A percentile compares a stretch with the other conserved stretches of the same genome.
phyloP scores from a whole-genome alignment of 2,329 filamentous ascomycete species.

The Xylariaceae sp. region DNA sequence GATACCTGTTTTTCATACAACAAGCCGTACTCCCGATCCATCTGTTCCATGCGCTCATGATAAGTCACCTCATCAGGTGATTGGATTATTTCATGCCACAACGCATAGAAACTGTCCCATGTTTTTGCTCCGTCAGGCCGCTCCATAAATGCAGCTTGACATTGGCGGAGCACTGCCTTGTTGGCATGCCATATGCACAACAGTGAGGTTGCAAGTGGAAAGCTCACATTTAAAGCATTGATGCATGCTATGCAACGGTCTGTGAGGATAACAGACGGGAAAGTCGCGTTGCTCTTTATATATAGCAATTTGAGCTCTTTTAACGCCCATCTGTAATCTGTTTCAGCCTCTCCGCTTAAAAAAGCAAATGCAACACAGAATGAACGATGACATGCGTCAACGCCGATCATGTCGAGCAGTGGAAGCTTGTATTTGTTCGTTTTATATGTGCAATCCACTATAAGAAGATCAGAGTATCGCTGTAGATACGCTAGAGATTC shows the following conservation, averaged over 20 bases:
- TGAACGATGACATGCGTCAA: neutral
- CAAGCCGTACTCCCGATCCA: too few relatives aligned
- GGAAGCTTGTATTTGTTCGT: neutral
- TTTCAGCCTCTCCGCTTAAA: neutral
- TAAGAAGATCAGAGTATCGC: neutral
- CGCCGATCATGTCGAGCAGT: neutral
- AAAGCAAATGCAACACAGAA: neutral
- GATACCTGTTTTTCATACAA: too few relatives aligned
- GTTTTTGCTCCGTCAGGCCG: neutral
- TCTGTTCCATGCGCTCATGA: too few relatives aligned
- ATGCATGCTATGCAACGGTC: neutral
- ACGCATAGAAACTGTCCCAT: neutral
- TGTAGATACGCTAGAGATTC: neutral
- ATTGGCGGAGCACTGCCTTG: neutral
- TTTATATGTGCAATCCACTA: neutral
- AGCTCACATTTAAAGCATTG: neutral
- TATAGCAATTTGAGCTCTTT: neutral
- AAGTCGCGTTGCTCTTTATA: too few relatives aligned
- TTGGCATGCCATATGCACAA: neutral
- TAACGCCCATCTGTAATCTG: neutral
- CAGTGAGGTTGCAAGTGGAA: neutral
- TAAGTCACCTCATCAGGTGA: too few relatives aligned
- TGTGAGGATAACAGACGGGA: neutral
- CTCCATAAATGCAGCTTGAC: neutral
- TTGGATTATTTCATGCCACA: too few relatives aligned